A percentile compares a stretch with the other conserved stretches of the same genome.
These are phyloP conservation scores for Rubroshorea leprosula DNA, from an alignment of 345 rosid genomes.

Conservation along the genomic window DNA sequence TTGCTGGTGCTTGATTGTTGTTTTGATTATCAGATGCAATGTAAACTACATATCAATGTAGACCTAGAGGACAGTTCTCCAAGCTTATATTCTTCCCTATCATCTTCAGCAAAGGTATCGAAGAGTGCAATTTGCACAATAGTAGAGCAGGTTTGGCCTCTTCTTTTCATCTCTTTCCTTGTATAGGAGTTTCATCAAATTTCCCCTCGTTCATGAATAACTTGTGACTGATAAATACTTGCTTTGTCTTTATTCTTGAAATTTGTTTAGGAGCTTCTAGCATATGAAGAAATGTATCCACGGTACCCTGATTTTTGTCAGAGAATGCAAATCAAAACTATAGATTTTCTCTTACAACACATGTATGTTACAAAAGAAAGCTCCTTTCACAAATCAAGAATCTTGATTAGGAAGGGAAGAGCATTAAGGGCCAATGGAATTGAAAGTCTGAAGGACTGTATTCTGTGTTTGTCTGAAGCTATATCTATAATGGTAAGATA, in stretches of 20 bases:
- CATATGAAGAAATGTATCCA: slow-evolving; percentile 49
- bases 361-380: slow-evolving; percentile 31
- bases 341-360: slow-evolving; percentile 51
- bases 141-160: slow-evolving; percentile 70
- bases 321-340: slow-evolving; percentile 44
- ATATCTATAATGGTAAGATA: slow-evolving; percentile 51
- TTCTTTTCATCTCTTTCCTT: slow-evolving; percentile 9
- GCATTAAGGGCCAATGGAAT: slow-evolving; percentile 43
- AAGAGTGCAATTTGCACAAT: slow-evolving; percentile 43
- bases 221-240: slow-evolving; percentile 2
- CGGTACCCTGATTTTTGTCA: slow-evolving; percentile 49
- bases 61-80: slow-evolving; percentile 32
- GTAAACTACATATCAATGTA: slow-evolving; percentile 32
- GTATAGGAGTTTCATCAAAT: background rate
- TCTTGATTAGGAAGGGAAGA: slow-evolving; percentile 60
- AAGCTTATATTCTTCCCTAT: slow-evolving; percentile 44
- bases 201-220: slow-evolving; percentile 4
- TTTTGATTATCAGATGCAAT: slow-evolving; percentile 47
- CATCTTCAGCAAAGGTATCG: slow-evolving; percentile 42
- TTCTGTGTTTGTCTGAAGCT: slow-evolving; percentile 63
- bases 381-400: slow-evolving; percentile 43
- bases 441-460: slow-evolving; percentile 47
- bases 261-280: slow-evolving; percentile 63
- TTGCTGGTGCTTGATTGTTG: slow-evolving; percentile 25
- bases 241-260: slow-evolving; percentile 9